Base-by-base conservation (phyloP, 352 stramenopile species). In the Globisporangium ultimum region DNA sequence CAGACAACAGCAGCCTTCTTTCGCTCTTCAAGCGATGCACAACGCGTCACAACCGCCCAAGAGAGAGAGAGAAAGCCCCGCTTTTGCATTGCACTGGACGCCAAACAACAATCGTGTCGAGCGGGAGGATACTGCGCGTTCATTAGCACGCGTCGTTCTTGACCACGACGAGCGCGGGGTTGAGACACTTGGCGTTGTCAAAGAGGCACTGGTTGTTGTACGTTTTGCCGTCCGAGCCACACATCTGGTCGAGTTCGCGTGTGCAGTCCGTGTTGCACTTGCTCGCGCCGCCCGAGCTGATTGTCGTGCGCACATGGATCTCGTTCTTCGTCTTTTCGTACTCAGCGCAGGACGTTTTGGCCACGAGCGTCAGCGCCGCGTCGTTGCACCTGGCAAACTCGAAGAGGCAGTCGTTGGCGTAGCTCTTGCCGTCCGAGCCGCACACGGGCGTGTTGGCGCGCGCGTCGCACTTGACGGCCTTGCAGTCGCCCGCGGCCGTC, bases 171-270 rank as follows among this genome's bases (percentile, higher is more conserved):
- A 67, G 48, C 12, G 48, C 18, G 5, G 42, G 43, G 53, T 59
- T 54, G 38, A 59, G 24, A 48, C 60, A 67, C 41, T 43, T n/a
- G 7, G 54, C 60, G 54, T 59, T 52, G 38, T 61, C 43, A 18
- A 68, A 68, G 24, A 41, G 36, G 36, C 61, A 68, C 57, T 54
- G 40, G 61, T 68, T 68, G 48, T 47, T 48, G 57, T 68, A 68
- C 15, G 61, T 66, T 10, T 42, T 43, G 41, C 50, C 50, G 47
- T 68, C 61, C 32, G 41, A 52, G 21, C 56, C 61, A 40, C 61
- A 68, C 17, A 68, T 20, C 24, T 18, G 57, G 13, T 61, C 48
- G 20, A 55, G 34, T 21, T 60, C 61, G 48, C 55, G 50, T 34
- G 50, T 49, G 52, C 61, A 68, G 15, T 45, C 18, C 61, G 47